Evolutionary conservation across 495 filamentous ascomycete species (phyloP), one percentile per base, ranked within the genome.

Genomic region (Daldinia vernicosa): DNA sequence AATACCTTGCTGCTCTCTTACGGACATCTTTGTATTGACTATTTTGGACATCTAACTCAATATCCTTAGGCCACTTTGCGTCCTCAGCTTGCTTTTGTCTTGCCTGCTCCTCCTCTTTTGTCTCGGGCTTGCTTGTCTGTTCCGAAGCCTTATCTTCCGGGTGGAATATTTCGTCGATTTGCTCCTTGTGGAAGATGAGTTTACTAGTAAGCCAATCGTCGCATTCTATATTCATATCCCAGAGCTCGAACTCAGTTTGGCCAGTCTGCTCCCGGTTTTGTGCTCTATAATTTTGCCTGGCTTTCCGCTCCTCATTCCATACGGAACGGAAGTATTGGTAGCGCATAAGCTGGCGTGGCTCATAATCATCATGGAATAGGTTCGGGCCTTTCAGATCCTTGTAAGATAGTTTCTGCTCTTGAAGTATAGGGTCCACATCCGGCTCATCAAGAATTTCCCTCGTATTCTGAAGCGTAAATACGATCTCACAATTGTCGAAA

Each of bases 201-300:
- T 88, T 88, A 14, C 77, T 77, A 50, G 75, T 68, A 39, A 88
- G 77, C 81, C 83, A 88, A 11, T 64, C 47, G 51, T 83, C 79
- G 11, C 75, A 77, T 43, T 66, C 58, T 56, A 73, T 71, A 39
- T 66, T 28, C 67, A 68, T 69, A 37, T 56, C 11, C 70, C 70
- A 73, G 2, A 69, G 19, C 0, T 30, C 22, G n/a, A 26, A 70
- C 68, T 17, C n/a, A 40, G 11, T 19, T 43, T 19, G 28, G 14
- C 22, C 24, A 24, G 32, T 32, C 17, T 69, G 51, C 8, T 63
- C 28, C 28, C 60, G n/a, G 26, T n/a, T 4, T 15, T 45, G 30
- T 67, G 74, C 6, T 65, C n/a, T 3, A 17, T 19, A 30, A 26
- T 19, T 22, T n/a, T 59, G 55, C 33, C 70, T 66, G n/a, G 35